phyloP scores from a whole-genome alignment of 495 filamentous ascomycete species.

The Trichocladium antarcticum region DNA sequence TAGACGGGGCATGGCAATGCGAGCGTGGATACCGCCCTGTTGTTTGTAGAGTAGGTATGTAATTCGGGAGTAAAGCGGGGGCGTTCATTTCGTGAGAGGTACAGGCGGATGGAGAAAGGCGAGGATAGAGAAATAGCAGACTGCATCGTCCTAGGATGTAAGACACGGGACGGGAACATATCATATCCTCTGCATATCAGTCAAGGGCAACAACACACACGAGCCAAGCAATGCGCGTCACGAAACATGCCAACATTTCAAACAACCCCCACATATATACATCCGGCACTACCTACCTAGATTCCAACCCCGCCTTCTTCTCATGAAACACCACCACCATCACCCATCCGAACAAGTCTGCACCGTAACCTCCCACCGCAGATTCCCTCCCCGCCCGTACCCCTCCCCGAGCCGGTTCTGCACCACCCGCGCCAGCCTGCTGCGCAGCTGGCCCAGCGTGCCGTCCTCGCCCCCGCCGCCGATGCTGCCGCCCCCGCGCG shows the following conservation, averaged over 20 bases:
- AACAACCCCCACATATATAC: neutral
- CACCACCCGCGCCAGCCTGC: conserved; percentile 64
- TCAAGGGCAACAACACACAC: too few relatives aligned
- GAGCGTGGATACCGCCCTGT: neutral
- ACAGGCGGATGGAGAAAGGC: too few relatives aligned
- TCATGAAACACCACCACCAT: neutral
- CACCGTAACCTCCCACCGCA: conserved; percentile 77
- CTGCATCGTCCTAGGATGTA: too few relatives aligned
- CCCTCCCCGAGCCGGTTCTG: conserved; percentile 78
- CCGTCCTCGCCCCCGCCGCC: conserved; percentile 46
- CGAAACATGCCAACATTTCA: too few relatives aligned
- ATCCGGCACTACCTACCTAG: too few relatives aligned
- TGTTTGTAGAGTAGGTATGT: neutral
- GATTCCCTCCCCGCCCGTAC: conserved; percentile 63
- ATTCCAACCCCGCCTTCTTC: neutral
- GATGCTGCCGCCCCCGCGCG: conserved; percentile 1
- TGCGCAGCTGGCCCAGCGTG: conserved; percentile 55
- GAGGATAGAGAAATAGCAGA: too few relatives aligned
- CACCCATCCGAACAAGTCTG: conserved; percentile 32
- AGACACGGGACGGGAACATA: too few relatives aligned
- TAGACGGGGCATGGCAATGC: neutral
- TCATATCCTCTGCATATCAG: too few relatives aligned
- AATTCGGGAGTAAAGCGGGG: neutral
- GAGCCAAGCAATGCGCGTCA: too few relatives aligned
- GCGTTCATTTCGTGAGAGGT: neutral